phyloP scores from a whole-genome alignment of 805 yeast species.

The Saturnispora gosingensis region DNA sequence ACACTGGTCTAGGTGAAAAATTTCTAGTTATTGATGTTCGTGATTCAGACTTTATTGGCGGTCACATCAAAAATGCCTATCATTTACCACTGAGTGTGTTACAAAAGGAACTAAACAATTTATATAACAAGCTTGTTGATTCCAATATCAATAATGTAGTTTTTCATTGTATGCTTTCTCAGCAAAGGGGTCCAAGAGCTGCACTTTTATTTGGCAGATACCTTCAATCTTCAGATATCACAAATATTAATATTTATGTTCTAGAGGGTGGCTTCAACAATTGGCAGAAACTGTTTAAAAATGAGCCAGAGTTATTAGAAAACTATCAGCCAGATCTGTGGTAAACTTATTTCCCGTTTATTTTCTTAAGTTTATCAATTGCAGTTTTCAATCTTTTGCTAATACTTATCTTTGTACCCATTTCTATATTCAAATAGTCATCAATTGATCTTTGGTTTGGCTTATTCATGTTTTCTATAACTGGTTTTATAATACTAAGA shows the following conservation, averaged over 20 bases:
- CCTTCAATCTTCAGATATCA: slow-evolving; percentile 26
- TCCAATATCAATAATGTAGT: slow-evolving; percentile 43
- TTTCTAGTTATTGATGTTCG: slow-evolving; percentile 73
- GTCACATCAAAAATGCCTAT: slow-evolving; percentile 50
- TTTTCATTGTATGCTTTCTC: slow-evolving; percentile 87
- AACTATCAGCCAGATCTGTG: slow-evolving; percentile 39
- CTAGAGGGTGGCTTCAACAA: slow-evolving; percentile 75
- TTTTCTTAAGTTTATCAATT: background rate
- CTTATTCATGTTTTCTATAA: slow-evolving; percentile 68
- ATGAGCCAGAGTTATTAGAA: slow-evolving; percentile 55
- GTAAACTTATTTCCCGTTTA: slow-evolving; percentile 12
- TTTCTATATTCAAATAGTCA: slow-evolving; percentile 61
- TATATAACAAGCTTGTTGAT: slow-evolving; percentile 31
- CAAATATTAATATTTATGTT: slow-evolving; percentile 44
- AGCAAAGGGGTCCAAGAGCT: slow-evolving; percentile 85
- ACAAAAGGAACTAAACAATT: slow-evolving; percentile 21
- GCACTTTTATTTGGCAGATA: slow-evolving; percentile 53
- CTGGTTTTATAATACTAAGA: slow-evolving; percentile 79
- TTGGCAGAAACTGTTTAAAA: slow-evolving; percentile 76
- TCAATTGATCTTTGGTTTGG: slow-evolving; percentile 49
- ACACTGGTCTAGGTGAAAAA: slow-evolving; percentile 30
- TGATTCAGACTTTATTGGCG: slow-evolving; percentile 73
- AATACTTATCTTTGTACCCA: slow-evolving; percentile 36
- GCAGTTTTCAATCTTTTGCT: slow-evolving; percentile 47
- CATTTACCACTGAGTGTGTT: slow-evolving; percentile 48